Base-by-base conservation (phyloP, 2,329 filamentous ascomycete species). In the Pezicula carpinea region DNA sequence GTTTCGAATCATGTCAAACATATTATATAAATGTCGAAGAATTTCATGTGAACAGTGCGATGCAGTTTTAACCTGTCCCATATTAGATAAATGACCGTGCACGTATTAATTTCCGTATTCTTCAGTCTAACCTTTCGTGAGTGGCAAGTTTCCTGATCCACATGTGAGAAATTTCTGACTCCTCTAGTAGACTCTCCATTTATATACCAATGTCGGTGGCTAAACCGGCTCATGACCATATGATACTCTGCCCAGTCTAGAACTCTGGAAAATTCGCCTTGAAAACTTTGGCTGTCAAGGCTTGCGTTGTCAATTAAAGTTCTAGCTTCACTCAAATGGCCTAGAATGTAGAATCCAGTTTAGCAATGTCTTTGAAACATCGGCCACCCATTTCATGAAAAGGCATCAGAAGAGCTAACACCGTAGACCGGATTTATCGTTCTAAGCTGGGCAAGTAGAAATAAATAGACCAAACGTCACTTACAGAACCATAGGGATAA, bases 191-290 rank as follows among this genome's bases (percentile, higher is more conserved):
- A 38, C 44, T 55, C 44, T 36, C 23, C 39, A 47, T 45, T 46
- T 44, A 45, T 49, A 43, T 52, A 39, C 53, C 53, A 55, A 40
- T 55, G 51, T 49, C 47, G 46, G 47, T 41, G 49, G 41, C 53
- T 55, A 36, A 55, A 55, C 42, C 50, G 44, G 45, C 44, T 49
- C 49, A 54, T 54, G 33, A 54, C 52, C 39, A 50, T 52, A 48
- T 55, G 51, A 41, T 55, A 55, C 44, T 55, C 51, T 40, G 54
- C 51, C 53, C 53, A 55, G 43, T 50, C 40, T 41, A 49, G 39
- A 47, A 55, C 46, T 47, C 43, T 52, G 45, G 51, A 52, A 46
- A 49, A 42, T 49, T 55, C 51, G 34, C 47, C 45, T 43, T 55
- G 47, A 43, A 52, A 50, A 32, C 15, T 45, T 43, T 52, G 51